Evolutionary conservation across 176 grass and related monocot species (phyloP), one percentile per base, ranked within the genome.

Genomic region (Avena eriantha): DNA sequence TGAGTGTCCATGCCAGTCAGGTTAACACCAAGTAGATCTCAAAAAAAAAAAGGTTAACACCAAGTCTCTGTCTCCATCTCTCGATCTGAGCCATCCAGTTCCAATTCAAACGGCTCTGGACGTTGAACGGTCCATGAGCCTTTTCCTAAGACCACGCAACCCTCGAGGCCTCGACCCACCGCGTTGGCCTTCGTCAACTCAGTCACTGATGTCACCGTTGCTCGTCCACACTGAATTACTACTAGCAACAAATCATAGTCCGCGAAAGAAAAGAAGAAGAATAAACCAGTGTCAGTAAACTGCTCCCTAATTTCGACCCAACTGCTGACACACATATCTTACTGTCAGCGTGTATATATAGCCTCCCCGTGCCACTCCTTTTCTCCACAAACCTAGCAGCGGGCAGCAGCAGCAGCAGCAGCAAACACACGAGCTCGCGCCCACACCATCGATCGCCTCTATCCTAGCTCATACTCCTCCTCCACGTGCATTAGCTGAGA

Each of bases 241-340:
- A 7, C 22, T 73, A 12, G 12, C 11, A n/a, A 16, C 13, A 76
- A 31, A 50, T 50, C 71, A 48, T 49, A 50, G 22, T 49, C 21
- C 0, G 12, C 12, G 11, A 48, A 23, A 48, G n/a, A 74, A 49
- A 16, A 47, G 3, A 47, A 47, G 8, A 47, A 47, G 45, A 47
- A 47, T 9, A 51, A 76, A 1, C 15, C 5, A 74, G 45, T 48
- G 41, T 43, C 58, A 43, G 71, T 79, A 78, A 86, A 83, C 73
- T 83, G 54, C 88, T 47, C 73, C 72, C 84, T 71, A 76, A 78
- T 80, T 84, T 91, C 76, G 58, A 48, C 12, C 18, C 22, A 50
- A 58, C 56, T 50, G 45, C 71, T 74, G 7, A 73, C 70, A 47
- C 19, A 73, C 4, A 11, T 17, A 16, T 48, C 70, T 73, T 41